These are phyloP conservation scores for Pseudozyma sp. DNA, from an alignment of 1,284 basidiomycete genomes.

Conservation along the genomic window DNA sequence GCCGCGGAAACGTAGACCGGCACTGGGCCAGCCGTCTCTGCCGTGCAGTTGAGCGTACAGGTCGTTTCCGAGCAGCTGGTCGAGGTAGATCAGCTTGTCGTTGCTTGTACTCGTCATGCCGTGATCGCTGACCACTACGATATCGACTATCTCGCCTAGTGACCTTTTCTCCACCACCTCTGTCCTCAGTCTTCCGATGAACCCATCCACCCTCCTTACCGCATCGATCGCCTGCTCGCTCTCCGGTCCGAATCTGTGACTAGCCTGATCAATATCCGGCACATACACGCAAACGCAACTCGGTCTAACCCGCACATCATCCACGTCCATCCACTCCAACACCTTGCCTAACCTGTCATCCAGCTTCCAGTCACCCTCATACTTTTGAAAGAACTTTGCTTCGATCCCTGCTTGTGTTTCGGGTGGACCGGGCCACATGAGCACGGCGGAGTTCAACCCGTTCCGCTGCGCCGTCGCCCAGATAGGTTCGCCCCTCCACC, in stretches of 20 bases:
- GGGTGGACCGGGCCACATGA: constrained; percentile 62
- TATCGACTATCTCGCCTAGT: constrained; percentile 82
- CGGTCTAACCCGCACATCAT: constrained; percentile 27
- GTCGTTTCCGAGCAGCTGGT: constrained; percentile 81
- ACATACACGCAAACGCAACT: constrained; percentile 72
- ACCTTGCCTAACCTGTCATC: constrained; percentile 21
- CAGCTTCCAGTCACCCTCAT: constrained; percentile 46
- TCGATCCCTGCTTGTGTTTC: constrained; percentile 11
- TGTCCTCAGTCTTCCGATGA: constrained; percentile 77
- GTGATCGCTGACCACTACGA: constrained; percentile 91
- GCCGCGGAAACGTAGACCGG: constrained; percentile 33
- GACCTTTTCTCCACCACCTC: constrained; percentile 79
- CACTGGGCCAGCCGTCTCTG: constrained; percentile 74
- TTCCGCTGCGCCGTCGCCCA: constrained; percentile 44
- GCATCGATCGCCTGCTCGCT: constrained; percentile 70
- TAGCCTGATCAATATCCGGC: constrained; percentile 73
- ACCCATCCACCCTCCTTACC: constrained; percentile 78
- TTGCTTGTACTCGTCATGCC: constrained; percentile 89
- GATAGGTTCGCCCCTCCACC: constrained; percentile 56
- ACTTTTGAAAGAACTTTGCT: constrained; percentile 51
- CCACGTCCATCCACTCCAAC: constrained; percentile 46
- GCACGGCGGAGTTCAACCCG: constrained; percentile 39
- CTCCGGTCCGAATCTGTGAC: constrained; percentile 81
- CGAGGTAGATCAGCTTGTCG: constrained; percentile 80
- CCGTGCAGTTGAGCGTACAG: constrained; percentile 76